Conservation (phyloP, 176 grass and related monocot species). For the Musa acuminata region DNA sequence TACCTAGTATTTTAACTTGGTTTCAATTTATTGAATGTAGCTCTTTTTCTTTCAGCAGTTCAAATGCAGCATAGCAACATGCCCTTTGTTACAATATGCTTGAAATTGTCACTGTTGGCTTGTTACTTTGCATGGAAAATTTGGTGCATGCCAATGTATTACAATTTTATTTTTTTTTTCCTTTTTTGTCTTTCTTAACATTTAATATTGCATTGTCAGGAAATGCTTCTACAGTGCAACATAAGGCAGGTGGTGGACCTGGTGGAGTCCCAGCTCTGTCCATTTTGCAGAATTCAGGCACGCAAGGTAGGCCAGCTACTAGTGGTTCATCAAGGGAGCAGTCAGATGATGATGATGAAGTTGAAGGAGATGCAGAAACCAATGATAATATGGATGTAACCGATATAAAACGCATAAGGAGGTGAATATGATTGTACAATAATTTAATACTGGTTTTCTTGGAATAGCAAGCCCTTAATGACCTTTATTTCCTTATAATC, state of each 20-base stretch:
- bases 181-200: background rate
- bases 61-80: background rate
- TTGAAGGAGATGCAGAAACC: slow-evolving; percentile 41
- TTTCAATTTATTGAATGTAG: too few species aligned
- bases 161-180: background rate
- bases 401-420: slow-evolving; percentile 57
- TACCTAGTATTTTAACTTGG: too few species aligned
- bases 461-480: background rate
- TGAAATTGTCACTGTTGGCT: background rate
- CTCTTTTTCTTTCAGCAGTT: too few species aligned
- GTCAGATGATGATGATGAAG: slow-evolving; percentile 45
- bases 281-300: slow-evolving; percentile 25
- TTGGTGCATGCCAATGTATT: background rate
- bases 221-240: slow-evolving; percentile 24
- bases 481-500: background rate
- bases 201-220: background rate
- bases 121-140: background rate
- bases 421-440: slow-evolving; percentile 27
- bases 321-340: slow-evolving; percentile 58
- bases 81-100: background rate
- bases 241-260: slow-evolving; percentile 19
- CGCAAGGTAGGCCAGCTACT: slow-evolving; percentile 35
- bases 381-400: slow-evolving; percentile 24
- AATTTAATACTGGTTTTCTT: background rate
- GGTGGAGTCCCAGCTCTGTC: slow-evolving; percentile 14